Evolutionary conservation across 352 stramenopile genomes (phyloP), one percentile per base, ranked within the genome.

Genomic region (Phytophthora ohioensis): DNA sequence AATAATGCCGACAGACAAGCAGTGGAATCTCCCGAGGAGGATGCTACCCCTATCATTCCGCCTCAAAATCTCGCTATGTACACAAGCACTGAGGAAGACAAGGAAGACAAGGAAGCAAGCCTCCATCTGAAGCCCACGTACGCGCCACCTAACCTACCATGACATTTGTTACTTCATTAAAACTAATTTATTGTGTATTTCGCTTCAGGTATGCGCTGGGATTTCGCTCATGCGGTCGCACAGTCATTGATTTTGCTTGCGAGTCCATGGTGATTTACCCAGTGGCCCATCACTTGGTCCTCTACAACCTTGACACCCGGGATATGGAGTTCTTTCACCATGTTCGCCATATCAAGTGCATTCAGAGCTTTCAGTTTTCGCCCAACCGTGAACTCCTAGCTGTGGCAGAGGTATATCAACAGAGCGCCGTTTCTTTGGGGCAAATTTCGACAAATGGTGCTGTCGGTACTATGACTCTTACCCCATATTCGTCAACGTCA

Each of bases 261-360:
- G 88, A 95, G 30, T 76, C 55, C 17, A 57, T 77, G 5, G 75
- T 93, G 5, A 80, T 91, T 47, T 93, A 92, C 45, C 85, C 88
- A 0, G 84, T 83, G 2, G 88, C 76, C 0, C 83, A 94, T 45
- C 85, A 94, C 56, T 69, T 94, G 35, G 73, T 53, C 2, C 62
- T 93, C 12, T 89, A 88, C 65, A 80, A 94, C 52, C 65, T 87
- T 0, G 88, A 93, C 46, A 81, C 31, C 15, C 75, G 71, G 5
- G 42, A 31, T 5, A 94, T 95, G 86, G 86, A 92, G 31, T 95
- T 95, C 36, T 71, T 95, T 21, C 79, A 93, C 49, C 77, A 84
- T 15, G 80, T 88, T 49, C 75, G 79, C 1, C 68, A 71, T 10
- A 69, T 86, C 32, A 84, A 86, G 41, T 77, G 59, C 4, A 69